A percentile compares a stretch with the other conserved stretches of the same genome.
Evolutionary conservation across 176 grass and related monocot genomes (phyloP).

Genomic region (Tillandsia leiboldiana): DNA sequence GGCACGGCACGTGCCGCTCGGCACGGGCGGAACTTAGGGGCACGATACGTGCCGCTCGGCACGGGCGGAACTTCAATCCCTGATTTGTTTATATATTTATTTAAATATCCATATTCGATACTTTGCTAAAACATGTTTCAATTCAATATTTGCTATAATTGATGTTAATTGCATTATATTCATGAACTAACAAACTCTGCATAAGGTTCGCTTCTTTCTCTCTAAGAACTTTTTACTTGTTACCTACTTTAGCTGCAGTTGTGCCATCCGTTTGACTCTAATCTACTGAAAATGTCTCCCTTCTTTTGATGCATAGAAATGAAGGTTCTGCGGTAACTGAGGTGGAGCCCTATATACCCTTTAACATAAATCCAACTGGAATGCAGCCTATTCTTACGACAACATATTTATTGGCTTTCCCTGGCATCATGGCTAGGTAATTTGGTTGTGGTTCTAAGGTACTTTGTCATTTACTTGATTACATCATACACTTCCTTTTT

Average conservation of each 20-base stretch:
- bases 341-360: slow-evolving; percentile 95
- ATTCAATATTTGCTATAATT: no score
- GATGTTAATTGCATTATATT: no score
- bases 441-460: slow-evolving; percentile 5
- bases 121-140: no score
- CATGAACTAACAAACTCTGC: background rate
- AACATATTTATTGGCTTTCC: slow-evolving; percentile 82
- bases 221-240: no score
- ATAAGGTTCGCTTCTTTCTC: background rate
- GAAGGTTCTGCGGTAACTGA: slow-evolving; percentile 61
- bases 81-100: no score
- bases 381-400: slow-evolving; percentile 94
- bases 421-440: slow-evolving; percentile 88
- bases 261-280: no score
- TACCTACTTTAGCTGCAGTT: no score
- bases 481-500: slow-evolving; percentile 7
- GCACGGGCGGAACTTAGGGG: no score
- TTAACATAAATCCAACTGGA: slow-evolving; percentile 94
- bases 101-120: no score
- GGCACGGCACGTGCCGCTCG: no score
- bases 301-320: slow-evolving; percentile 20
- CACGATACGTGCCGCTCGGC: no score
- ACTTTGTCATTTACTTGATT: background rate
- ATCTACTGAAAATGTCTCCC: background rate
- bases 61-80: no score